Evolutionary conservation across 768 basidiomycete genomes (phyloP).

Genomic region (Auricularia sp.): DNA sequence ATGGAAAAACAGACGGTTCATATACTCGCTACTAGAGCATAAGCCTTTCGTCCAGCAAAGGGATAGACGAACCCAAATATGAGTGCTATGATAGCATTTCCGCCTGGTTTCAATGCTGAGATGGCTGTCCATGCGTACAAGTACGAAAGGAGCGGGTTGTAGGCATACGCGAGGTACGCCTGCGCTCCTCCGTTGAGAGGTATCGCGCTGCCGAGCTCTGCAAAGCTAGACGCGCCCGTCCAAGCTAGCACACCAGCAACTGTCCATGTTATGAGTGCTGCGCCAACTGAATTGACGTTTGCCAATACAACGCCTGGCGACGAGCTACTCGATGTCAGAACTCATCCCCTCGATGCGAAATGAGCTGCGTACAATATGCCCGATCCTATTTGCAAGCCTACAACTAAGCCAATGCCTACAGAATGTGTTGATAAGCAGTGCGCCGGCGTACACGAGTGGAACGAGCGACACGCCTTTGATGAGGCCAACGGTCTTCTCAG

Average conservation of each 20-base stretch:
- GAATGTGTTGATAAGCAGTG: conserved; percentile 1
- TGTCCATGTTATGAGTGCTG: conserved; percentile 80
- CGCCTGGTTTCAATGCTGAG: conserved; percentile 74
- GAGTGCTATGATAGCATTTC: conserved; percentile 76
- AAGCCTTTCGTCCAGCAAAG: conserved; percentile 4
- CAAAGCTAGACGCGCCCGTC: conserved; percentile 94
- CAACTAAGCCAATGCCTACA: conserved; percentile 74
- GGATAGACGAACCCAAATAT: conserved; percentile 47
- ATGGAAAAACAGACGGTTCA: conserved; percentile 83
- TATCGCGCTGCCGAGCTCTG: conserved; percentile 84
- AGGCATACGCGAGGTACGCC: conserved; percentile 83
- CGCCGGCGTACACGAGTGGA: conserved; percentile 3
- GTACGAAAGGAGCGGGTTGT: conserved; percentile 78
- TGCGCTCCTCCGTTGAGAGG: conserved; percentile 61
- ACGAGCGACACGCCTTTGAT: conserved; percentile 50
- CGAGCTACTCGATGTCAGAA: conserved; percentile 40
- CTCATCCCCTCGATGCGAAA: not conserved
- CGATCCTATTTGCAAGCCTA: conserved; percentile 84
- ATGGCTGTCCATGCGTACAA: conserved; percentile 95
- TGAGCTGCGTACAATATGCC: conserved; percentile 65
- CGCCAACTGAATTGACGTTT: conserved; percentile 81
- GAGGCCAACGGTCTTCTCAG: conserved; percentile 68
- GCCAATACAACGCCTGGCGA: conserved; percentile 88
- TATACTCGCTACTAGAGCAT: conserved; percentile 49
- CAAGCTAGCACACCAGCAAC: conserved; percentile 76